Evolutionary conservation across 768 basidiomycete genomes (phyloP), one percentile per base, ranked within the genome.

Genomic region (Clitopilus passeckerianus): DNA sequence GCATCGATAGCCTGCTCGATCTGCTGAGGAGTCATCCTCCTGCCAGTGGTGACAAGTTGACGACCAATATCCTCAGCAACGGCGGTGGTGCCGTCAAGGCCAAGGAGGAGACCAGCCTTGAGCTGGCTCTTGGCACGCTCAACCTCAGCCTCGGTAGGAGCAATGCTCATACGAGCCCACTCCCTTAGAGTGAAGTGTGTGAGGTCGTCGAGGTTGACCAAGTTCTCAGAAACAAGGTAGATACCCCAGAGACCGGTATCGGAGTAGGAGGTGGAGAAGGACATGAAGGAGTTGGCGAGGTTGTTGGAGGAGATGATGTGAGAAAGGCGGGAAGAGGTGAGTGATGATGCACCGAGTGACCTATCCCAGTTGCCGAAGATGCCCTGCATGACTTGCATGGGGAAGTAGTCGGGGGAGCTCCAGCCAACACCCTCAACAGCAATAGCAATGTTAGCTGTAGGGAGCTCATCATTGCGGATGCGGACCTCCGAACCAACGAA

Each of bases 301-400:
- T 93, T 91, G 84, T 98, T 88, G 57, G 83, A 80, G 35, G 93
- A 91, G 67, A 98, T 82, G 73, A 94, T 90, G 74, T 95, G 90
- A 23, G 91, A 91, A 57, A 99, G 87, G 56, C 90, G 86, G 56
- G 94, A 97, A 61, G 92, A 94, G 63, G 96, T 86, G 57, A 97
- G 81, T 22, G 93, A 83, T 2, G 93, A 89, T 53, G 93, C 86
- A 66, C 96, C 97, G 66, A 98, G 86, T 53, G 90, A 91, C 66
- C 97, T 87, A 72, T 99, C 96, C 97, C 97, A 99, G 85, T 98
- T 99, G 63, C 97, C 97, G 76, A 98, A 90, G 76, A 98, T 93
- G 68, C 86, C 87, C 74, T 96, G 93, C 89, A 97, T 92, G 71
- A 93, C 95, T 78, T 98, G 87, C 95, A 99, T 96, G 61, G 95